Percentiles rank a stretch among this genome's conserved stretches.
Conservation (phyloP, 2,329 filamentous ascomycete species). For the Monilinia laxa region DNA sequence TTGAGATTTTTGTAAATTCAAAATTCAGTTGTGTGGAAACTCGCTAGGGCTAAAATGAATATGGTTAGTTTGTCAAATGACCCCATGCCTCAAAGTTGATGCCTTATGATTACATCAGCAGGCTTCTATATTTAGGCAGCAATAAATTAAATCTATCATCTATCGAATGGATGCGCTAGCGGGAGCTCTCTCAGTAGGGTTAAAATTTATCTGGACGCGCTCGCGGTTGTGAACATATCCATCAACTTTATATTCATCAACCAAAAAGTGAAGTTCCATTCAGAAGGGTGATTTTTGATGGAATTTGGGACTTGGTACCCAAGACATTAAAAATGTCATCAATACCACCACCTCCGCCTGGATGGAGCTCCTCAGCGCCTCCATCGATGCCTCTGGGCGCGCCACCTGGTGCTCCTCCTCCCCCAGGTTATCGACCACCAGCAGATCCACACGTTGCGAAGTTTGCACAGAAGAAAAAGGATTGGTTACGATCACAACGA, state of each 20-base stretch:
- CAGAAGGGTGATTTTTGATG: constrained; percentile 25
- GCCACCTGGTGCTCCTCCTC: constrained; percentile 61
- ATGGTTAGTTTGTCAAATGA: constrained; percentile 6
- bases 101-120: not conserved
- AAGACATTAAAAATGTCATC: constrained; percentile 51
- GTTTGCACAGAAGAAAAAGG: constrained; percentile 97
- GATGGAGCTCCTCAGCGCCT: constrained; percentile 56
- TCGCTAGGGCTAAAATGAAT: constrained; percentile 22
- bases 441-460: constrained; percentile 85
- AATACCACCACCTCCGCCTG: constrained; percentile 65
- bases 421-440: constrained; percentile 79
- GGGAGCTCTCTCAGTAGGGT: constrained; percentile 10
- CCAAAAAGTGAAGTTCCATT: constrained; percentile 19
- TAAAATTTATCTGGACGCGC: constrained; percentile 23
- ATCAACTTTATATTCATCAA: constrained; percentile 21
- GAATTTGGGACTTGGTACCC: constrained; percentile 33
- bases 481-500: constrained; percentile 90
- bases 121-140: not conserved
- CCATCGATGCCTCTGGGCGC: constrained; percentile 51
- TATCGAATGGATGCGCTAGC: constrained; percentile 18
- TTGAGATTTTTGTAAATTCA: constrained; percentile 11
- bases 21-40: constrained; percentile 21
- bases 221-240: constrained; percentile 15
- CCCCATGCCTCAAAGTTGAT: not conserved
- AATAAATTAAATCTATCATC: not conserved